Evolutionary conservation across 2,329 filamentous ascomycete genomes (phyloP).

Genomic region (Aplosporella prunicola): DNA sequence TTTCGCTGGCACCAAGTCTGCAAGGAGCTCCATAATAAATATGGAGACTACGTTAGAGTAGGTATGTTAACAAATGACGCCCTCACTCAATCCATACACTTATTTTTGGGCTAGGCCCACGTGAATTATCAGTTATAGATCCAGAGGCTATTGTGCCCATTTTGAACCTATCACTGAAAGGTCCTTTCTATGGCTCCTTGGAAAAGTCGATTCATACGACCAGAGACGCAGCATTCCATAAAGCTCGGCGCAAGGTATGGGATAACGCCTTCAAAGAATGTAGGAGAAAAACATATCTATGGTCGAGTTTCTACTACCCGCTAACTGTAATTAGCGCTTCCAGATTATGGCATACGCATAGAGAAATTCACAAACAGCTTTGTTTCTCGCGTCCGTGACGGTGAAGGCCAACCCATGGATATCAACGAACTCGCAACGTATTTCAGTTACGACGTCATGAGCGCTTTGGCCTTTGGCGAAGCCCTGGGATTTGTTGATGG

Average conservation of each 20-base stretch:
- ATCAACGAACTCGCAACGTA: conserved; percentile 33
- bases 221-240: conserved; percentile 2
- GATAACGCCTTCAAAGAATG: conserved; percentile 12
- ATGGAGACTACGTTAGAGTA: conserved; percentile 10
- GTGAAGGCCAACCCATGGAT: conserved; percentile 23
- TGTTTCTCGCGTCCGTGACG: conserved; percentile 13
- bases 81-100: not conserved
- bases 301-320: too few species aligned
- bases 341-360: conserved; percentile 16
- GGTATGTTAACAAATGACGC: conserved; percentile 1
- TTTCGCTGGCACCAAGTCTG: conserved; percentile 1
- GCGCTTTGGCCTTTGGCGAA: conserved; percentile 35
- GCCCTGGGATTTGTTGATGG: conserved; percentile 32
- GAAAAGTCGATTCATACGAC: conserved; percentile 6
- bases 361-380: conserved; percentile 20
- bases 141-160: conserved; percentile 15
- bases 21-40: conserved; percentile 1
- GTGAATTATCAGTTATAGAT: conserved; percentile 20
- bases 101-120: conserved; percentile 14
- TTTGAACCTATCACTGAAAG: conserved; percentile 1
- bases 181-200: conserved; percentile 6
- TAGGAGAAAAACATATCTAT: not conserved
- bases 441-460: conserved; percentile 39
- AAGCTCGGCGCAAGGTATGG: conserved; percentile 2
- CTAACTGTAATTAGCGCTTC: conserved; percentile 13